Evolutionary conservation across 805 yeast genomes (phyloP), one percentile per base, ranked within the genome.

Genomic region (Sugiyamaella smithiae): DNA sequence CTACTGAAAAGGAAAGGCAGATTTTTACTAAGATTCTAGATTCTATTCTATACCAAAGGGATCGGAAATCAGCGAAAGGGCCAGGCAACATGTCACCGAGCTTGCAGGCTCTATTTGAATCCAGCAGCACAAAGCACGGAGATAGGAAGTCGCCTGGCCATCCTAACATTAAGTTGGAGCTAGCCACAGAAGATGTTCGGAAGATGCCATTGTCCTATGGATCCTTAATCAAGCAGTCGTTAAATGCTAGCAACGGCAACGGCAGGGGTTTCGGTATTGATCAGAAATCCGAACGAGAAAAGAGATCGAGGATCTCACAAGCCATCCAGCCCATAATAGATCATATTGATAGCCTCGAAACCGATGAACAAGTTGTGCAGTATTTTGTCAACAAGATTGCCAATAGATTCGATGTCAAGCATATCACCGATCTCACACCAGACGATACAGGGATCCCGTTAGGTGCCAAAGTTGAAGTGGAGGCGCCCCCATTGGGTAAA

Each of bases 361-460:
- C 63, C 2, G 65, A 63, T 44, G 36, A 38, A 7, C 60, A 57
- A 24, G 57, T 66, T 4, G 40, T 56, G 28, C 54, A 51, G 14
- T 66, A 57, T 40, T 64, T 43, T 46, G 38, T 40, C 26, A 40
- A 43, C 3, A 40, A 36, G 14, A 46, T 63, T 7, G 17, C 33
- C 5, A 19, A 46, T 8, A 33, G 44, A 22, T 2, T 62, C 45
- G 47, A 37, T 19, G 24, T 19, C 20, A 14, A 35, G 14, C 31
- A 40, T 23, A 17, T 24, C 4, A 12, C 45, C 19, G 24, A 14
- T 9, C 16, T 22, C 14, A 19, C 25, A n/a, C 29, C 22, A 11
- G 40, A 44, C 26, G 35, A 33, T 43, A 26, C 40, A 5, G 22
- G 22, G 5, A n/a, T 29, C 22, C 23, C 17, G 11, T 22, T 44